phyloP scores from a whole-genome alignment of 805 yeast species.

The Wickerhamomyces queroliae region DNA sequence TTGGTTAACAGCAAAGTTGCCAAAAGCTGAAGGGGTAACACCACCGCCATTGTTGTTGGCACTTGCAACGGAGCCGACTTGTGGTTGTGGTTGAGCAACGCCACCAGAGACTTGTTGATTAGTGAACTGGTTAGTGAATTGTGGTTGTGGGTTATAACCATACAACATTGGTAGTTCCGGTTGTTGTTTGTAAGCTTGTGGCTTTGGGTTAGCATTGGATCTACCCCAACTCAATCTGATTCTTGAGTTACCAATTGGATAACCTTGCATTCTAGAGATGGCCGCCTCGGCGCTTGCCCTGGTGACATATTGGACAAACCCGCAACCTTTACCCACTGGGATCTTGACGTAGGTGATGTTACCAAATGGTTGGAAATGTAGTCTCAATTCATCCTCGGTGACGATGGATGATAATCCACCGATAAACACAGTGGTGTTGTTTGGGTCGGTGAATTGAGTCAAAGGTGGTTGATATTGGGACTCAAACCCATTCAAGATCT shows the following conservation, averaged over 20 bases:
- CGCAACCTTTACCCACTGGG: conserved; percentile 73
- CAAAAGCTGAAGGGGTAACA: neutral
- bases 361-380: conserved; percentile 64
- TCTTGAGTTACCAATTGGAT: conserved; percentile 77
- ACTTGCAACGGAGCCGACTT: neutral
- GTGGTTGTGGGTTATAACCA: conserved; percentile 10
- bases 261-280: conserved; percentile 83
- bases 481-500: conserved; percentile 16
- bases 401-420: conserved; percentile 57
- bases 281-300: conserved; percentile 84
- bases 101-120: conserved; percentile 6
- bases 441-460: conserved; percentile 70
- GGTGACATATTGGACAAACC: conserved; percentile 77
- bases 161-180: conserved; percentile 19
- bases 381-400: conserved; percentile 55
- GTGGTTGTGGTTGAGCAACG: conserved; percentile 1
- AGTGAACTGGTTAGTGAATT: neutral
- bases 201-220: conserved; percentile 27
- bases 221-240: conserved; percentile 89
- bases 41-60: neutral
- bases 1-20: conserved; percentile 15
- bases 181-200: conserved; percentile 18
- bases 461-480: conserved; percentile 47
- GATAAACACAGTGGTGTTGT: conserved; percentile 70
- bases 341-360: conserved; percentile 71